phyloP scores from a whole-genome alignment of 805 yeast species.

The Monosporozyma siamensis region DNA sequence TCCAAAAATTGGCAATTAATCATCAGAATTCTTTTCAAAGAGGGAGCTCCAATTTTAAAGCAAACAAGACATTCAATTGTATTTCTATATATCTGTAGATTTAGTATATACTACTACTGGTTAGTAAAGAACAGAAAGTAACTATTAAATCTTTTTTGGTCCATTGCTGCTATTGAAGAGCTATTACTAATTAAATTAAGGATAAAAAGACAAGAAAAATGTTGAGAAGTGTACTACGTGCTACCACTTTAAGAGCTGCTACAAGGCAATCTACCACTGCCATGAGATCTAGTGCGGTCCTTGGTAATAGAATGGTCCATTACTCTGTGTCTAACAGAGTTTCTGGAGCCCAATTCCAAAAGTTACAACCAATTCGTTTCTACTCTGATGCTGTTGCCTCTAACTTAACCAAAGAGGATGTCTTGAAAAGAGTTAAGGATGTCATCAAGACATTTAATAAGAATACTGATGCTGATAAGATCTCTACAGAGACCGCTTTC shows the following conservation, averaged over 20 bases:
- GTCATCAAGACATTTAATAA: constrained; percentile 63
- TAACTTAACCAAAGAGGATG: constrained; percentile 60
- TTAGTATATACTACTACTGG: too few relatives aligned
- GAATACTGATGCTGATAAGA: constrained; percentile 39
- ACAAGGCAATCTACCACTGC: constrained; percentile 14
- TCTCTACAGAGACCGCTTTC: constrained; percentile 36
- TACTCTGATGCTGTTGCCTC: constrained; percentile 48
- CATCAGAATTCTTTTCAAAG: constrained; percentile 2
- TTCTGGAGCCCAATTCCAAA: not conserved
- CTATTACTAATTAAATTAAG: too few relatives aligned
- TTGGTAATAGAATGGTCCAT: not conserved
- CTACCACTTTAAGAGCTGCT: constrained; percentile 26
- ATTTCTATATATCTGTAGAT: too few relatives aligned
- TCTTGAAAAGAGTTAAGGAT: constrained; percentile 70
- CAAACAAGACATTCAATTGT: not conserved
- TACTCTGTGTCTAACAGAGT: not conserved
- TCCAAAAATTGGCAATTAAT: not conserved
- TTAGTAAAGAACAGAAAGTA: too few relatives aligned
- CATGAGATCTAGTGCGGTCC: constrained; percentile 11
- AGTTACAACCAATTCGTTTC: constrained; percentile 26
- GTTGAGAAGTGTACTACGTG: constrained; percentile 44
- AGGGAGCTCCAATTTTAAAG: not conserved
- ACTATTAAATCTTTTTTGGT: too few relatives aligned
- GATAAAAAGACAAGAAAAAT: constrained; percentile 23
- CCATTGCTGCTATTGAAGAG: too few relatives aligned